A percentile compares a stretch with the other conserved stretches of the same genome.
These are phyloP conservation scores for Helichrysum umbraculigerum DNA, from an alignment of 129 eudicot species.

Conservation along the genomic window DNA sequence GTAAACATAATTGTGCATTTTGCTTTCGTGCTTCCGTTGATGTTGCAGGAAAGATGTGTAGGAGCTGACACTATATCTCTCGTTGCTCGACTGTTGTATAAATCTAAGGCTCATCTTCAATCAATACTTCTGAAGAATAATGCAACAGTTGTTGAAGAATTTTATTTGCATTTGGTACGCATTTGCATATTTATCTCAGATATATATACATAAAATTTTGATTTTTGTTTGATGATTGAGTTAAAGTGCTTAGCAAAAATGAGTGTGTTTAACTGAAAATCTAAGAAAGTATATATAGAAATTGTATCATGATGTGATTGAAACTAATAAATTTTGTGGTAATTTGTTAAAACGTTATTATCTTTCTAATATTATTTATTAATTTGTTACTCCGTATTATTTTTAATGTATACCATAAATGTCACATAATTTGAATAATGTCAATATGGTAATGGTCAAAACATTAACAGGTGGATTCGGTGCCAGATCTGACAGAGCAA, in stretches of 20 bases:
- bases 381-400: no score
- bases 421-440: neutral
- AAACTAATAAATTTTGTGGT: neutral
- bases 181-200: neutral
- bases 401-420: neutral
- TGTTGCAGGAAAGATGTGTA: slow-evolving; percentile 95
- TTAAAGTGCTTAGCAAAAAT: slow-evolving; percentile 1
- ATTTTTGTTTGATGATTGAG: neutral
- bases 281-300: neutral
- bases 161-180: slow-evolving; percentile 77
- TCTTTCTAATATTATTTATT: slow-evolving; percentile 1
- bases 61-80: slow-evolving; percentile 87
- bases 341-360: slow-evolving; percentile 4
- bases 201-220: neutral
- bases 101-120: slow-evolving; percentile 89
- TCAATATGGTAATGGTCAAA: neutral
- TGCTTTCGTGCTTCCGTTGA: slow-evolving; percentile 22
- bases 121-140: slow-evolving; percentile 67
- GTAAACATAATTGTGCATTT: slow-evolving; percentile 8
- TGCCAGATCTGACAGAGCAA: slow-evolving; percentile 81
- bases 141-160: slow-evolving; percentile 73
- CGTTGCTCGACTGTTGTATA: slow-evolving; percentile 84
- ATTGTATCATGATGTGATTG: neutral
- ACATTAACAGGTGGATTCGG: slow-evolving; percentile 77
- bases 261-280: neutral